Evolutionary conservation across 1,139 yeast species (phyloP).

Genomic region (Yamadazyma epiphylla): DNA sequence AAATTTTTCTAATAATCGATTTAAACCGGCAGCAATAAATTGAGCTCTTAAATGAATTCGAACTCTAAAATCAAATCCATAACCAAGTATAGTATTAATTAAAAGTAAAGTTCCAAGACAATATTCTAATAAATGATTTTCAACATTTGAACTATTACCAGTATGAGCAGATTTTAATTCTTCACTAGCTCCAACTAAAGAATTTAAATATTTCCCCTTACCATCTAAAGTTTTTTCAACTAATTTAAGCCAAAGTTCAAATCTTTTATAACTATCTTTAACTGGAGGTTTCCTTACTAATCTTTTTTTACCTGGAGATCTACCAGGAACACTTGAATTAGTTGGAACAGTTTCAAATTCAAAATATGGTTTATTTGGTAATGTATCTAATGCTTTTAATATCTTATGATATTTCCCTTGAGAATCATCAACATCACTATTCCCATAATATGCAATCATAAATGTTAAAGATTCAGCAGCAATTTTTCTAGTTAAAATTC

Average conservation of each 20-base stretch:
- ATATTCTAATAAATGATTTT: conserved; percentile 74
- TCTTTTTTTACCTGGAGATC: conserved; percentile 13
- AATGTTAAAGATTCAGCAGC: conserved; percentile 73
- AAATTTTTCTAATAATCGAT: conserved; percentile 59
- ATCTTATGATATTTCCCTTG: conserved; percentile 59
- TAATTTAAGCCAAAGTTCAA: conserved; percentile 81
- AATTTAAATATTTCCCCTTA: conserved; percentile 78
- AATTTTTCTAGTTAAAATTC: conserved; percentile 70
- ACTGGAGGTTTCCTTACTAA: conserved; percentile 39
- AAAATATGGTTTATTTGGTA: conserved; percentile 60
- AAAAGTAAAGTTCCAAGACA: conserved; percentile 74
- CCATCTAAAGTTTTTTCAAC: conserved; percentile 79
- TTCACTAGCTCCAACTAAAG: conserved; percentile 91
- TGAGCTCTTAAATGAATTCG: conserved; percentile 77
- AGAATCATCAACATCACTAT: conserved; percentile 23
- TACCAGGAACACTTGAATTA: conserved; percentile 7
- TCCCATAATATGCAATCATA: conserved; percentile 40
- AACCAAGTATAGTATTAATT: conserved; percentile 66
- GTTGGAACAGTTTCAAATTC: conserved; percentile 25
- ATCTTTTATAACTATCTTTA: conserved; percentile 48
- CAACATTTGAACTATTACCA: conserved; percentile 40
- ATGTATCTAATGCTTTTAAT: conserved; percentile 58
- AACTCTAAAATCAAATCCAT: conserved; percentile 60
- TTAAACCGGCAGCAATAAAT: conserved; percentile 72
- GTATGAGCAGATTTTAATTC: conserved; percentile 59